Conservation (phyloP, 257 asterid species). For the Solanum pinnatisectum region DNA sequence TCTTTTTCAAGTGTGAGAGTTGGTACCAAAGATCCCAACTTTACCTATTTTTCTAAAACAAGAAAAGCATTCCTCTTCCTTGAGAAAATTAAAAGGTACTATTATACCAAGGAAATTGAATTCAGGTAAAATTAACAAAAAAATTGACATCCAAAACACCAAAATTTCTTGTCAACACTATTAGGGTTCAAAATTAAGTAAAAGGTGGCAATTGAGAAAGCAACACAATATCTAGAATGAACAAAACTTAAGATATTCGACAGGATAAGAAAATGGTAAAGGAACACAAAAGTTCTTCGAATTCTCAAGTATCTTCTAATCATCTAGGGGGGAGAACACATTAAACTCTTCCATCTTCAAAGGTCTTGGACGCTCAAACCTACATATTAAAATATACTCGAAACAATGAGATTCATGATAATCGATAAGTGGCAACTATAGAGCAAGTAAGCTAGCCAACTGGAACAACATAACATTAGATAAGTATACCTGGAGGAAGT, state of each 20-base stretch:
- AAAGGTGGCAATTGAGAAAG: background rate
- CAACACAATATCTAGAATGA: background rate
- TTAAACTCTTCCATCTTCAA: background rate
- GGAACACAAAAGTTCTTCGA: background rate
- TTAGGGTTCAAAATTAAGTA: background rate
- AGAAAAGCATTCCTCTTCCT: too few relatives aligned
- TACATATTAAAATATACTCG: background rate
- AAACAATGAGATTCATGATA: background rate
- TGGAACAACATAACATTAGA: too few relatives aligned
- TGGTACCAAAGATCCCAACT: too few relatives aligned
- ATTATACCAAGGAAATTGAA: too few relatives aligned
- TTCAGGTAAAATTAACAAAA: too few relatives aligned
- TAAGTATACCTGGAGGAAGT: too few relatives aligned
- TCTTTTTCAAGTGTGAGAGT: too few relatives aligned
- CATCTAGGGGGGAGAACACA: background rate
- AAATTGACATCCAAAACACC: too few relatives aligned
- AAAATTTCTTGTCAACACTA: background rate
- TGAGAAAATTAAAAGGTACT: too few relatives aligned
- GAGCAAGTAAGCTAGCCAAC: background rate
- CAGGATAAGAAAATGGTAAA: background rate
- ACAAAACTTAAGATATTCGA: background rate
- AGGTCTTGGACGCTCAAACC: conserved; percentile 30
- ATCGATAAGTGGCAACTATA: background rate
- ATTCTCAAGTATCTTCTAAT: background rate
- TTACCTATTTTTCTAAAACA: too few relatives aligned